Evolutionary conservation across 208 protist genomes (phyloP), one percentile per base, ranked within the genome.

Genomic region (Wallacemonas sp.): DNA sequence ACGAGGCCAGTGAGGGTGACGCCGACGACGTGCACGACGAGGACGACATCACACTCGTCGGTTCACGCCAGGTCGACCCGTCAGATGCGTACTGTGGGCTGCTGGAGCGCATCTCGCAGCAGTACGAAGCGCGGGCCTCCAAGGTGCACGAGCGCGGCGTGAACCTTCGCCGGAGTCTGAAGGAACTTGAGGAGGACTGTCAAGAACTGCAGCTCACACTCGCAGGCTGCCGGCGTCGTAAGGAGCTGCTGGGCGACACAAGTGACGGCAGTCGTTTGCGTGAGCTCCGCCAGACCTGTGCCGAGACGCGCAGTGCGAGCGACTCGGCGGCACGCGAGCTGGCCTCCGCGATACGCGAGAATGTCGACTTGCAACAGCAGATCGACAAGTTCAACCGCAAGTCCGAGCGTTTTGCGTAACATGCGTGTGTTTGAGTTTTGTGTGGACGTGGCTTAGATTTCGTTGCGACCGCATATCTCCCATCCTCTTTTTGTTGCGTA

Each of bases 101-200:
- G 0, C 68, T 92, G 3, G 61, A 78, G 9, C 72, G 81, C 49
- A 76, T 65, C 41, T 41, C 72, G 0, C 29, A 57, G 0, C 62
- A 71, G 26, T 72, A 83, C 61, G 44, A 78, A 46, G 61, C 56
- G 29, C 78, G 88, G 14, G 58, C 68, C 2, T 54, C 44, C 14
- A 85, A 63, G 8, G 46, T 92, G 23, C 57, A 68, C 21, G 57
- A 61, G 12, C 83, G 85, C 12, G 76, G 85, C 26, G 6, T 54
- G 4, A 65, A 82, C 32, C 78, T 92, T 3, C 44, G 70, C 11
- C 61, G 24, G 38, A 85, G 72, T 36, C 54, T 69, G 49, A 71
- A 80, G 68, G 69, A 81, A 58, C 72, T 94, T 26, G 75, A 86
- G 52, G 77, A 80, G n/a, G 83, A 92, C 67, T 83, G 80, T 49